Conservation (phyloP, 2,329 filamentous ascomycete genomes). For the Tolypocladium sp. region DNA sequence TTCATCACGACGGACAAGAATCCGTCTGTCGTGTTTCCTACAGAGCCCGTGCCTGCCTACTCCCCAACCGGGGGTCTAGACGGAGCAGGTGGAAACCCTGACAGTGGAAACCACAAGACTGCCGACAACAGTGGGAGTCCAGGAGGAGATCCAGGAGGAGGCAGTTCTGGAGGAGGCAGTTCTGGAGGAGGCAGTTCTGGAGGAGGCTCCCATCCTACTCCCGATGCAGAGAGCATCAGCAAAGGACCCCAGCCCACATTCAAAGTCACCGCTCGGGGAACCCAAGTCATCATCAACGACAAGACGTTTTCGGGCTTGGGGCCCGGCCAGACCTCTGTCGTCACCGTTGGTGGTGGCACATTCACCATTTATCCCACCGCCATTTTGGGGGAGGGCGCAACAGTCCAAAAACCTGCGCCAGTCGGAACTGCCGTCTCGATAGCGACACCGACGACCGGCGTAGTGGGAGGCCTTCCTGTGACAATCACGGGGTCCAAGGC, state of each 20-base stretch:
- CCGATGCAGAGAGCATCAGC: not conserved
- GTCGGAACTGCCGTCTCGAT: slow-evolving; percentile 18
- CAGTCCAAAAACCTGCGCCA: slow-evolving; percentile 30
- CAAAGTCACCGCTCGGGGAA: slow-evolving; percentile 33
- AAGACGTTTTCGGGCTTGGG: slow-evolving; percentile 32
- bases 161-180: not conserved
- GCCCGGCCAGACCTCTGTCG: slow-evolving; percentile 27
- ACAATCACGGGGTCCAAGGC: slow-evolving; percentile 30
- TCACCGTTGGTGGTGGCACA: slow-evolving; percentile 29
- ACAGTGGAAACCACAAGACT: slow-evolving; percentile 9
- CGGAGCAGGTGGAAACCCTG: slow-evolving; percentile 1
- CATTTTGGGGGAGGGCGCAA: slow-evolving; percentile 34
- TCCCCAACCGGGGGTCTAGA: slow-evolving; percentile 11
- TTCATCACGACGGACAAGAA: slow-evolving; percentile 47
- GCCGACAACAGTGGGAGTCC: not conserved
- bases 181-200: not conserved
- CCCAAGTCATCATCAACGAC: slow-evolving; percentile 36
- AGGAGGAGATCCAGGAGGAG: not conserved
- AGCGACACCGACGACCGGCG: slow-evolving; percentile 25
- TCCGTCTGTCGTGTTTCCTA: slow-evolving; percentile 36
- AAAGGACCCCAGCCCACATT: slow-evolving; percentile 15
- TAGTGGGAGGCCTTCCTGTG: slow-evolving; percentile 29
- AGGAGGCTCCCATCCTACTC: not conserved
- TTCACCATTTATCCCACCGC: slow-evolving; percentile 40
- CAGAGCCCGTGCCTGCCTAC: slow-evolving; percentile 29